Base-by-base conservation (phyloP, 441 rosid species). In the Aquilaria agallochum region DNA sequence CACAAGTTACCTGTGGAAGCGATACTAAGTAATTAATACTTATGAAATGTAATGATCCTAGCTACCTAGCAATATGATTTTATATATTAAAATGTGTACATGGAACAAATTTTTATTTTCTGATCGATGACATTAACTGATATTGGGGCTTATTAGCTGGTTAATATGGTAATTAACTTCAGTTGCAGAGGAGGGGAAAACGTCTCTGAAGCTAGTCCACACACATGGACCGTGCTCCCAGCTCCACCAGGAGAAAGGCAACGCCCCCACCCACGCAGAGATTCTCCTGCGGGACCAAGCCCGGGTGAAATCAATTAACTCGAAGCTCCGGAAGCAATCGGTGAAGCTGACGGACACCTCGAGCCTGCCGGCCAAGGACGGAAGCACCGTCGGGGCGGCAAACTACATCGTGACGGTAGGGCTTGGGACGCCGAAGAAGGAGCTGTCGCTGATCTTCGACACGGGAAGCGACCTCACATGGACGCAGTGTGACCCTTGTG, bases 401-500 rank as follows among this genome's bases (percentile, higher is more conserved):
- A 88, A 85, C 76, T 90, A 64, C 52, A 42, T 80, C 2, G 91
- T 88, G 0, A 81, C 77, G 0, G 79, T 88, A 59, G 91, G 88
- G 15, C 55, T 90, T 7, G 95, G 97, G 12, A 72, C 88, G 2
- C 92, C 95, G 0, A 76, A 72, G 30, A 67, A 67, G 50, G 74
- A 80, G 2, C 48, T 78, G 0, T 63, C 88, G 0, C 76, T 90
- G 8, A 51, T 77, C n/a, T 80, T 90, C 31, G 97, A 90, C 61
- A 88, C 95, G 0, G 89, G 91, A n/a, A 86, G 93, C 20, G 88
- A 76, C 52, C 63, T 84, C 50, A 81, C 93, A 2, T 90, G 97
- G 97, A 86, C 90, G 3, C 93, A 86, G 8, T 90, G 97, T 11
- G 44, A 83, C 50, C 93, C 93, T 5, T 90, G 95, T 12, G 75